phyloP scores from a whole-genome alignment of 768 basidiomycete genomes.

The Porphyrellus cyaneotinctus region DNA sequence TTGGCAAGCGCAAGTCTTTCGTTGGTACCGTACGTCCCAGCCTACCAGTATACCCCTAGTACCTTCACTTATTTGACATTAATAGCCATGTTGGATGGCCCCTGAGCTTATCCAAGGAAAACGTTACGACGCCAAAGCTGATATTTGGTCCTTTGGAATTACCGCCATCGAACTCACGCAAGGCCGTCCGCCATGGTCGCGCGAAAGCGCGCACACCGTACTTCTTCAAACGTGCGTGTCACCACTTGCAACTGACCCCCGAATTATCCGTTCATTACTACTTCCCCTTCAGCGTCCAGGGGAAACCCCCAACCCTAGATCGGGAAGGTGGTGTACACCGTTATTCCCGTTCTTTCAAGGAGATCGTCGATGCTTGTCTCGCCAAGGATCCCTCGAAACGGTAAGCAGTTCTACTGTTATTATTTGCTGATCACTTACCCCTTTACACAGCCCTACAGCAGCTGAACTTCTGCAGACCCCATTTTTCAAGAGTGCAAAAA shows the following conservation, averaged over 20 bases:
- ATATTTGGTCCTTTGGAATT: slow-evolving; percentile 96
- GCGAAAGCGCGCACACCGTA: slow-evolving; percentile 68
- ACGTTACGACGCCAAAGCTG: slow-evolving; percentile 81
- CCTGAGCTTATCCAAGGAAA: slow-evolving; percentile 87
- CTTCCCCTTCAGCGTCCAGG: slow-evolving; percentile 54
- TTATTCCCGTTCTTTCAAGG: slow-evolving; percentile 79
- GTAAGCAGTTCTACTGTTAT: slow-evolving; percentile 33
- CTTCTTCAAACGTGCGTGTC: slow-evolving; percentile 61
- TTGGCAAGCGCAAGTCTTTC: slow-evolving; percentile 86
- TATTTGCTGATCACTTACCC: background rate
- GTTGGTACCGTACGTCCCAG: slow-evolving; percentile 72
- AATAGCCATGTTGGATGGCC: slow-evolving; percentile 92
- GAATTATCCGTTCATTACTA: background rate
- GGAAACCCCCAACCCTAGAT: slow-evolving; percentile 73
- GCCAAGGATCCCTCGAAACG: slow-evolving; percentile 79
- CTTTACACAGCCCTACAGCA: slow-evolving; percentile 63
- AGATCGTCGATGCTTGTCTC: slow-evolving; percentile 78
- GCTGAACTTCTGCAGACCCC: slow-evolving; percentile 68
- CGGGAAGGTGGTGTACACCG: slow-evolving; percentile 65
- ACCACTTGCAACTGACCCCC: slow-evolving; percentile 1
- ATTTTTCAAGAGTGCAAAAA: slow-evolving; percentile 80
- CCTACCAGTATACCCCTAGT: background rate
- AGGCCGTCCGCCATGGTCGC: slow-evolving; percentile 81
- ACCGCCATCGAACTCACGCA: slow-evolving; percentile 89
- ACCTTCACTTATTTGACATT: slow-evolving; percentile 1